Evolutionary conservation across 108 stramenopile genomes (phyloP).

Genomic region (Skeletonema costatum): DNA sequence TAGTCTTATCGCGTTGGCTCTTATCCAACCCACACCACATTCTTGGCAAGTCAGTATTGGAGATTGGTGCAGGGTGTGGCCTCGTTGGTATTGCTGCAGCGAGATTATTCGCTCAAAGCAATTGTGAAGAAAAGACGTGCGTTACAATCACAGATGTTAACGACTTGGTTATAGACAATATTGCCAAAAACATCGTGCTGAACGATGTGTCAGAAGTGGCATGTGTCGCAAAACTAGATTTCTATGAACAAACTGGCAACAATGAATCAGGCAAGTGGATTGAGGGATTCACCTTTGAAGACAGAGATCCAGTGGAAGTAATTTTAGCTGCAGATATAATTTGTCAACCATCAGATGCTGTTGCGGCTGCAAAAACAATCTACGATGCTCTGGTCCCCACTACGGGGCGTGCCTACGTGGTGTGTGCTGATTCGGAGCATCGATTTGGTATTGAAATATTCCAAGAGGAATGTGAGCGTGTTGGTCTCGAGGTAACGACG

Average conservation of each 20-base stretch:
- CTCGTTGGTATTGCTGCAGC: slow-evolving; percentile 75
- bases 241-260: slow-evolving; percentile 63
- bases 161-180: slow-evolving; percentile 68
- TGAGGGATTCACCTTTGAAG: slow-evolving; percentile 1
- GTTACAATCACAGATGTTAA: slow-evolving; percentile 81
- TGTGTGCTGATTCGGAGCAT: slow-evolving; percentile 79
- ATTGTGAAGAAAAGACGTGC: neutral
- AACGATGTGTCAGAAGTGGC: slow-evolving; percentile 46
- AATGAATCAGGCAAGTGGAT: slow-evolving; percentile 50
- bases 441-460: slow-evolving; percentile 84
- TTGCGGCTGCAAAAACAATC: slow-evolving; percentile 74
- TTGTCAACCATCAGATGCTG: slow-evolving; percentile 77
- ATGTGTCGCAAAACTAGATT: slow-evolving; percentile 61
- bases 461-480: slow-evolving; percentile 56
- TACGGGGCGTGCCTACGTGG: slow-evolving; percentile 62
- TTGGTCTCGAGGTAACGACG: slow-evolving; percentile 45
- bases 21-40: slow-evolving; percentile 48
- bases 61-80: neutral
- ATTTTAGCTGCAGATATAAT: slow-evolving; percentile 84
- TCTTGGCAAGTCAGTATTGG: slow-evolving; percentile 1
- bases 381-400: slow-evolving; percentile 55
- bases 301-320: slow-evolving; percentile 62
- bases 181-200: slow-evolving; percentile 56
- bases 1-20: slow-evolving; percentile 74
- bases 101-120: slow-evolving; percentile 16